Evolutionary conservation across 2,329 filamentous ascomycete genomes (phyloP).

Genomic region (Monilinia vaccinii-corymbosi): DNA sequence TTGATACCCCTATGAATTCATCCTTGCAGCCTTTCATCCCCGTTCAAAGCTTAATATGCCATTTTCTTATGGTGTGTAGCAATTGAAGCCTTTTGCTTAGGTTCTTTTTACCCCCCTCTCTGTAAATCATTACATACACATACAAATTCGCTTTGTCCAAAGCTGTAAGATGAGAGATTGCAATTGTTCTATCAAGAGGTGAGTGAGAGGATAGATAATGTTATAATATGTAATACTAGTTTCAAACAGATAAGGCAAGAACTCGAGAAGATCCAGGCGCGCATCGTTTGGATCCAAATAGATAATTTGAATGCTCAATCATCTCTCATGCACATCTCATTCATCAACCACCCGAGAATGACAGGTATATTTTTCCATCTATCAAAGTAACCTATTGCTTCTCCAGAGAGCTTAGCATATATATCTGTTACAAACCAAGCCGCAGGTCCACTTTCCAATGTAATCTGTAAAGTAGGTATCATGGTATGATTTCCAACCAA

Average conservation of each 20-base stretch:
- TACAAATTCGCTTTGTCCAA: background rate
- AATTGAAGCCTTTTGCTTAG: background rate
- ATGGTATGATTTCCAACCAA: conserved; percentile 62
- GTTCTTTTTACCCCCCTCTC: background rate
- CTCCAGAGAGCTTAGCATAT: conserved; percentile 56
- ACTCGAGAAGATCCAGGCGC: background rate
- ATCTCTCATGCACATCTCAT: conserved; percentile 19
- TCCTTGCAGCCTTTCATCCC: background rate
- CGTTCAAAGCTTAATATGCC: background rate
- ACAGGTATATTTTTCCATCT: conserved; percentile 51
- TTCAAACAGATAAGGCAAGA: background rate
- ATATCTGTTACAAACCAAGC: conserved; percentile 63
- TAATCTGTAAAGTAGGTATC: conserved; percentile 59
- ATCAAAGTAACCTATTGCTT: conserved; percentile 44
- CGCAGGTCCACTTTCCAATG: conserved; percentile 46
- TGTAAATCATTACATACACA: background rate
- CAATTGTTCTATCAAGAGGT: background rate
- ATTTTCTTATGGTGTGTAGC: background rate
- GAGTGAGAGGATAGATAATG: background rate
- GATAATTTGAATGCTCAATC: background rate
- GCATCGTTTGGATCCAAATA: background rate
- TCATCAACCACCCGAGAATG: conserved; percentile 51
- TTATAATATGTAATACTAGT: background rate
- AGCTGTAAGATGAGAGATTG: background rate
- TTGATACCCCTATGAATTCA: background rate